Percentiles rank a stretch among this genome's conserved stretches.
These are phyloP conservation scores for Trifolium dubium DNA, from an alignment of 306 rosid species.

Conservation along the genomic window DNA sequence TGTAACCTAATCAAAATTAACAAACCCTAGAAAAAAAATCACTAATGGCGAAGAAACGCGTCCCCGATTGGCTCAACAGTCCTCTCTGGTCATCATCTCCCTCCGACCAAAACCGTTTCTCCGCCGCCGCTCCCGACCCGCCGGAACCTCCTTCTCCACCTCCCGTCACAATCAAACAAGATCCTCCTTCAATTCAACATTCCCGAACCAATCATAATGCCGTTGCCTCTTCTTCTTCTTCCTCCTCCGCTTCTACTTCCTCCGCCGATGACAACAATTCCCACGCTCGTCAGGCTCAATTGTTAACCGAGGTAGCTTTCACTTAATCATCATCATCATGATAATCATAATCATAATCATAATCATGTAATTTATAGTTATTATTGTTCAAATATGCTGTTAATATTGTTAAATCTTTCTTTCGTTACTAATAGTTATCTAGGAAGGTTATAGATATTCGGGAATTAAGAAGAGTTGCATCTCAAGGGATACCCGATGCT, in stretches of 20 bases:
- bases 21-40: slow-evolving; percentile 48
- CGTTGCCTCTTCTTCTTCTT: slow-evolving; percentile 28
- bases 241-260: slow-evolving; percentile 35
- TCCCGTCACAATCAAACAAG: slow-evolving; percentile 41
- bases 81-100: slow-evolving; percentile 78
- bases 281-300: slow-evolving; percentile 51
- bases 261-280: slow-evolving; percentile 65
- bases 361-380: not conserved
- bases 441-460: slow-evolving; percentile 72
- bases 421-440: slow-evolving; percentile 55
- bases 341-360: not conserved
- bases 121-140: slow-evolving; percentile 39
- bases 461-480: slow-evolving; percentile 72
- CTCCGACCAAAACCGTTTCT: slow-evolving; percentile 58
- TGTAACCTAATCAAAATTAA: not conserved
- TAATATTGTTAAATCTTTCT: not conserved
- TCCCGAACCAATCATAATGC: slow-evolving; percentile 45
- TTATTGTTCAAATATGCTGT: not conserved
- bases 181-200: slow-evolving; percentile 50
- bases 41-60: slow-evolving; percentile 90
- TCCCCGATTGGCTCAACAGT: slow-evolving; percentile 98
- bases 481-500: slow-evolving; percentile 84
- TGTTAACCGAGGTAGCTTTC: slow-evolving; percentile 71
- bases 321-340: not conserved
- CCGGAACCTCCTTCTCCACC: slow-evolving; percentile 62